Evolutionary conservation across 2,329 filamentous ascomycete species (phyloP).

Genomic region (Aspergillus calidoustus): DNA sequence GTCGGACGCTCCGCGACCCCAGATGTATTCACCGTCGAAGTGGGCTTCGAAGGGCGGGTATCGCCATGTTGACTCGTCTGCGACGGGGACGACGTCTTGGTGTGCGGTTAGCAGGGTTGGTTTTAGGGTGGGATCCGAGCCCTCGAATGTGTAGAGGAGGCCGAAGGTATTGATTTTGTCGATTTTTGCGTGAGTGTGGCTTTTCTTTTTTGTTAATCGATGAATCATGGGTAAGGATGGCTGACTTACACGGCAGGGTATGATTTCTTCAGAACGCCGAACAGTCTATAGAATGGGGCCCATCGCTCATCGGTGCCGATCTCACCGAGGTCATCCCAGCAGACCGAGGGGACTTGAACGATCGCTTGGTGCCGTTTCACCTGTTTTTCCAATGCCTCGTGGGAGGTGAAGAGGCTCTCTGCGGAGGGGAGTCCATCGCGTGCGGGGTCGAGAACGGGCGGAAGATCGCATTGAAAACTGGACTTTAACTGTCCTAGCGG

Average conservation of each 20-base stretch:
- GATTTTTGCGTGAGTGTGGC: not conserved
- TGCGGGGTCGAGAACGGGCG: not conserved
- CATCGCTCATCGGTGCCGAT: slow-evolving; percentile 3
- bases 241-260: slow-evolving; percentile 5
- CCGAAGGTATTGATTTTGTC: slow-evolving; percentile 7
- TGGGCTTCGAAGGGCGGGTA: slow-evolving; percentile 6
- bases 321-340: slow-evolving; percentile 5
- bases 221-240: too few relatives aligned
- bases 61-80: not conserved
- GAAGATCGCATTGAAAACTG: not conserved
- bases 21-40: slow-evolving; percentile 10
- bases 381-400: slow-evolving; percentile 1
- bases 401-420: not conserved
- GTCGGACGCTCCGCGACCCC: slow-evolving; percentile 9
- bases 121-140: not conserved
- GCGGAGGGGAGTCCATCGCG: slow-evolving; percentile 1
- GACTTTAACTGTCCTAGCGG: not conserved
- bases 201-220: not conserved
- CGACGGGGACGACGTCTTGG: slow-evolving; percentile 10
- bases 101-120: not conserved
- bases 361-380: slow-evolving; percentile 7
- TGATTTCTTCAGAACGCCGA: not conserved
- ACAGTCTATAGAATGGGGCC: not conserved
- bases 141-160: not conserved
- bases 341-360: not conserved